Percentiles rank a stretch among this genome's conserved stretches.
Conservation (phyloP, 345 rosid genomes). For the Boechera stricta region DNA sequence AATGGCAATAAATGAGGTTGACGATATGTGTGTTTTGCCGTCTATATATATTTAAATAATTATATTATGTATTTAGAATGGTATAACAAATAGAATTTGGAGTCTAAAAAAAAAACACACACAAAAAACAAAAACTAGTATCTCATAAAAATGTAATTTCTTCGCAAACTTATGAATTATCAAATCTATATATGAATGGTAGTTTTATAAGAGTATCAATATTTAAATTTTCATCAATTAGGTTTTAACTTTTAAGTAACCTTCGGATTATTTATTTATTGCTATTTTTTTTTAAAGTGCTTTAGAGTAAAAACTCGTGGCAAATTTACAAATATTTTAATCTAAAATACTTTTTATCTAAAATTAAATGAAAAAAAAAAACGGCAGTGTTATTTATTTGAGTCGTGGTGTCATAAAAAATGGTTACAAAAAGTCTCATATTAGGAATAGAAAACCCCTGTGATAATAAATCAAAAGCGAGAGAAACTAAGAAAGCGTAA, state of each 20-base stretch:
- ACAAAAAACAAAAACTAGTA: no score
- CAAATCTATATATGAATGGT: not conserved
- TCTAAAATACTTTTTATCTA: no score
- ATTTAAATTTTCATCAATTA: not conserved
- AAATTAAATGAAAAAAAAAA: no score
- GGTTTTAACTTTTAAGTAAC: not conserved
- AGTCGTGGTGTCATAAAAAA: constrained; percentile 1
- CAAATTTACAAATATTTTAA: not conserved
- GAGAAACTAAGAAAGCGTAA: constrained; percentile 27
- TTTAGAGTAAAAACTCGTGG: not conserved
- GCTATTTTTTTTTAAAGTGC: not conserved
- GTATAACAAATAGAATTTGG: not conserved
- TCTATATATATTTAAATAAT: not conserved
- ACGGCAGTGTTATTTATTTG: not conserved
- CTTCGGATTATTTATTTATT: not conserved
- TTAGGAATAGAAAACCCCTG: not conserved
- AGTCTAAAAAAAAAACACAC: not conserved
- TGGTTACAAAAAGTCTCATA: not conserved
- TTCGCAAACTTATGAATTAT: not conserved
- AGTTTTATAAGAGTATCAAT: not conserved
- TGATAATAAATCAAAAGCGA: not conserved
- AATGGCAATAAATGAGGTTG: not conserved
- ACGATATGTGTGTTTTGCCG: not conserved
- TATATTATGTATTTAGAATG: not conserved
- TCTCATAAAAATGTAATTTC: no score